Evolutionary conservation across 306 rosid species (phyloP).

Genomic region (Malus asiatica): DNA sequence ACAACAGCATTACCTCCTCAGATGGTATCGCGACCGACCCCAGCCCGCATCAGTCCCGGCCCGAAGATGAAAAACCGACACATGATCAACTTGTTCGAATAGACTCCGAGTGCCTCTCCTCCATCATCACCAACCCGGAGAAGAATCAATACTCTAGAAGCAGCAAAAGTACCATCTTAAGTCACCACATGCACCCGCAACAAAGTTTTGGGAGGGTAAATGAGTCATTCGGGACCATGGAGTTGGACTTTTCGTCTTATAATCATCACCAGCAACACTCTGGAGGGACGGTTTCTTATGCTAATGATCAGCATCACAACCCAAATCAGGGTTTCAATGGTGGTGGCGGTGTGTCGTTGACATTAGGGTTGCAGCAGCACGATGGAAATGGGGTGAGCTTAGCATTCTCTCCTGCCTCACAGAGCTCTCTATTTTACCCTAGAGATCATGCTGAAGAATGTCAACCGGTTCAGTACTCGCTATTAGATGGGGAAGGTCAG

Average conservation of each 20-base stretch:
- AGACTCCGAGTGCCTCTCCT: conserved; percentile 60
- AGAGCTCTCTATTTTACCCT: conserved; percentile 52
- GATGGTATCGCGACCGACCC: conserved; percentile 31
- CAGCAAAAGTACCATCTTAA: conserved; percentile 18
- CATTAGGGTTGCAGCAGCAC: conserved; percentile 86
- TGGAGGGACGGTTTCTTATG: conserved; percentile 18
- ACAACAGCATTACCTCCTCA: conserved; percentile 28
- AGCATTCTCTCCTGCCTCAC: conserved; percentile 49
- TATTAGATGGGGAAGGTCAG: conserved; percentile 56
- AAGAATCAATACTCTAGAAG: conserved; percentile 28
- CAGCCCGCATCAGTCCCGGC: conserved; percentile 8
- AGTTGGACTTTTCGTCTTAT: conserved; percentile 65
- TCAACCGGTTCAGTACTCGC: conserved; percentile 60
- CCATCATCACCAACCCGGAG: conserved; percentile 46
- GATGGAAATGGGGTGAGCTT: conserved; percentile 57
- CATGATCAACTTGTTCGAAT: conserved; percentile 44
- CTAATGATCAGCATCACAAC: background rate
- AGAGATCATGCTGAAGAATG: conserved; percentile 75
- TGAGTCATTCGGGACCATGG: conserved; percentile 51
- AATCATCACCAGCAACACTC: conserved; percentile 24
- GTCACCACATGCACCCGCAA: conserved; percentile 24
- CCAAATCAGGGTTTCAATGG: conserved; percentile 27
- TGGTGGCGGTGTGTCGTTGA: conserved; percentile 58
- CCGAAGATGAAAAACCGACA: conserved; percentile 46
- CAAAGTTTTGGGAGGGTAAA: conserved; percentile 31